Percentiles rank a stretch among this genome's conserved stretches.
Conservation (phyloP, 495 filamentous ascomycete species). For the Parmelia sp. region DNA sequence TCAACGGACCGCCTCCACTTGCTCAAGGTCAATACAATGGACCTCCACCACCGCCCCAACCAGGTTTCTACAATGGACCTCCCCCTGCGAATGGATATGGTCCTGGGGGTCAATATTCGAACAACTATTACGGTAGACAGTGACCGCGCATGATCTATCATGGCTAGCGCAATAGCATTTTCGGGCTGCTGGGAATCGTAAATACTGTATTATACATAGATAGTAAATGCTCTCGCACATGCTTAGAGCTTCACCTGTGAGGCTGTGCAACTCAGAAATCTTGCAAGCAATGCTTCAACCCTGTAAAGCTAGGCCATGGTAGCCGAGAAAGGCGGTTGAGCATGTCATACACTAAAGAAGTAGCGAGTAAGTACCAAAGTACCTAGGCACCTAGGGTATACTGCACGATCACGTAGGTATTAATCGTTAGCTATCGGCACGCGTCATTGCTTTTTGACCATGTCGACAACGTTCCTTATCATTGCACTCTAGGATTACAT, state of each 20-base stretch:
- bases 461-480: not conserved
- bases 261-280: not conserved
- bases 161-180: not conserved
- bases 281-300: not conserved
- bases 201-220: not conserved
- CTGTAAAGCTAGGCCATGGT: not conserved
- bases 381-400: too few species aligned
- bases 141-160: not conserved
- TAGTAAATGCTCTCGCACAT: not conserved
- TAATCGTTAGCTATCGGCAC: not conserved
- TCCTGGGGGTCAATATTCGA: constrained; percentile 4
- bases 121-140: constrained; percentile 11
- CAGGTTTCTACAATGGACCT: constrained; percentile 10
- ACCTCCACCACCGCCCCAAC: constrained; percentile 17
- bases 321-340: not conserved
- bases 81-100: constrained; percentile 10
- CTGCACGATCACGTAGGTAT: not conserved
- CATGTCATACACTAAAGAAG: not conserved
- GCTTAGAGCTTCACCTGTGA: not conserved
- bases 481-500: not conserved
- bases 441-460: not conserved
- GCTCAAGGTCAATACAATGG: constrained; percentile 11
- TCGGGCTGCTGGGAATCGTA: not conserved
- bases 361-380: not conserved
- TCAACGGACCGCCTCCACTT: constrained; percentile 16